phyloP scores from a whole-genome alignment of 2,329 filamentous ascomycete species.

The Exophiala calicioides region DNA sequence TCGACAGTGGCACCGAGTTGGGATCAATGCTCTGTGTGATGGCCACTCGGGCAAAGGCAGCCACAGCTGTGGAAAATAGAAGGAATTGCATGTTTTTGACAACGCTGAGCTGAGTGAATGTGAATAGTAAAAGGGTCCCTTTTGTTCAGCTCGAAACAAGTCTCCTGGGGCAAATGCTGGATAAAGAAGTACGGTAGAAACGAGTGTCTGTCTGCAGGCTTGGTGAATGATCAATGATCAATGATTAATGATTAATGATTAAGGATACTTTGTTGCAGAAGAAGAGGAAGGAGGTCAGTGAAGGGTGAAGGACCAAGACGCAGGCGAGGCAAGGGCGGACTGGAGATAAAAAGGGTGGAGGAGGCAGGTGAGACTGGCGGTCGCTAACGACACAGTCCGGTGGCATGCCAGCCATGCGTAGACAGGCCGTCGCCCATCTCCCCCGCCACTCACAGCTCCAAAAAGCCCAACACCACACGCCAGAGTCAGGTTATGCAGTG shows the following conservation, averaged over 20 bases:
- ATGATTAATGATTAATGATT: too few species aligned
- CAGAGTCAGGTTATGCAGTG: too few species aligned
- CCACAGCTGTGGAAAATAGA: slow-evolving; percentile 33
- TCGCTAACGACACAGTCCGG: slow-evolving; percentile 8
- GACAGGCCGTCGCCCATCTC: too few species aligned
- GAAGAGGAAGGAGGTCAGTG: background rate
- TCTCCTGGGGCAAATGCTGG: background rate
- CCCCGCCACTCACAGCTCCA: too few species aligned
- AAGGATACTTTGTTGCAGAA: background rate
- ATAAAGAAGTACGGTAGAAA: background rate
- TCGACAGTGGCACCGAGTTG: slow-evolving; percentile 37
- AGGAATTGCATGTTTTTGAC: slow-evolving; percentile 26
- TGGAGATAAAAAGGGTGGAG: slow-evolving; percentile 16
- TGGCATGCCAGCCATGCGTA: slow-evolving; percentile 13
- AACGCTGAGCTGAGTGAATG: background rate
- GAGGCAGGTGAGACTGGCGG: too few species aligned
- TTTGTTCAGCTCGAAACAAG: background rate
- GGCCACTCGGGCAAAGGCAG: slow-evolving; percentile 39
- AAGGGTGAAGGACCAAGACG: background rate
- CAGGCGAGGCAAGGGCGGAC: slow-evolving; percentile 2
- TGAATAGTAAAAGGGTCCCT: background rate
- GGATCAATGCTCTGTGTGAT: slow-evolving; percentile 43
- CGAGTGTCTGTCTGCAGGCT: background rate
- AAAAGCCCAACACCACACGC: too few species aligned
- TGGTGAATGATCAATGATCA: too few species aligned